These are phyloP conservation scores for Aureobasidium musti DNA, from an alignment of 2,329 filamentous ascomycete genomes.

Conservation along the genomic window DNA sequence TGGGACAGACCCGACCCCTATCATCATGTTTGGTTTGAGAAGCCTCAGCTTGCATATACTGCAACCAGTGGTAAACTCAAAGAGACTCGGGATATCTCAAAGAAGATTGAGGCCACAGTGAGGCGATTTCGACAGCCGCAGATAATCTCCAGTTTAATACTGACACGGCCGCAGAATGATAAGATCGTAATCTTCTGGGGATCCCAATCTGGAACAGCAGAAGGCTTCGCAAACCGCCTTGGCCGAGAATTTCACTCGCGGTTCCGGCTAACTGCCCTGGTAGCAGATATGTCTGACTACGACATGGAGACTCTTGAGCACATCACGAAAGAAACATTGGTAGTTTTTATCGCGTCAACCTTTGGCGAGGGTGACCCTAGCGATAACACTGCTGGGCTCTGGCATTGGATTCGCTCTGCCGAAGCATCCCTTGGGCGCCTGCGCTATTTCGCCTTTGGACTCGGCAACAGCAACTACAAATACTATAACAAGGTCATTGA, in stretches of 20 bases:
- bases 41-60: constrained; percentile 1
- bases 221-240: constrained; percentile 48
- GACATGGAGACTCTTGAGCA: constrained; percentile 38
- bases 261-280: constrained; percentile 47
- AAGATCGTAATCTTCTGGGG: constrained; percentile 51
- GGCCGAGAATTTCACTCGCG: constrained; percentile 45
- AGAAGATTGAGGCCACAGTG: constrained; percentile 15
- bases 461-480: constrained; percentile 99
- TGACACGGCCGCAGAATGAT: constrained; percentile 28
- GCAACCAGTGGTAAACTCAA: neutral
- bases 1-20: constrained; percentile 25
- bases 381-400: constrained; percentile 55
- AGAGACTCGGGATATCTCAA: constrained; percentile 15
- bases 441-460: constrained; percentile 65
- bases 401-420: constrained; percentile 35
- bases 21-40: constrained; percentile 16
- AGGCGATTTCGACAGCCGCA: neutral
- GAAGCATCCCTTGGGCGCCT: constrained; percentile 35
- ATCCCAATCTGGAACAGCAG: constrained; percentile 53
- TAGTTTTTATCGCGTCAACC: constrained; percentile 37
- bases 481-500: constrained; percentile 50
- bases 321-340: constrained; percentile 32
- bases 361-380: constrained; percentile 40
- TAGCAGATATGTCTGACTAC: constrained; percentile 53
- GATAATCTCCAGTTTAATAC: neutral